These are phyloP conservation scores for Nigrospora osmanthi DNA, from an alignment of 2,329 filamentous ascomycete species.

Conservation along the genomic window DNA sequence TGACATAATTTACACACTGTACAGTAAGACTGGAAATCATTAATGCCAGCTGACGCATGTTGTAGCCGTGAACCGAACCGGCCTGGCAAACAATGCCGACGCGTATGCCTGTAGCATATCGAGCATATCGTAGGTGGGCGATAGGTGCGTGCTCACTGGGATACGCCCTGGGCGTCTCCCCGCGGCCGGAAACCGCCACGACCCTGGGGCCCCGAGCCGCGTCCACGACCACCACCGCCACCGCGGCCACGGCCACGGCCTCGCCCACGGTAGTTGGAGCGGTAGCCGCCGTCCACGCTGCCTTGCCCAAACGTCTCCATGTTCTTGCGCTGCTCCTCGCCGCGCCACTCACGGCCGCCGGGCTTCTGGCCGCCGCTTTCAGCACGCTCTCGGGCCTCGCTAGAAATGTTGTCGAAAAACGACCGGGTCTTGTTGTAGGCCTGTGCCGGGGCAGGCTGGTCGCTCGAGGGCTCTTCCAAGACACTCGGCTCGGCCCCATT, in stretches of 20 bases:
- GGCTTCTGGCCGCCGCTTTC: slow-evolving; percentile 60
- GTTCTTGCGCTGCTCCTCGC: slow-evolving; percentile 89
- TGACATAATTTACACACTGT: slow-evolving; percentile 7
- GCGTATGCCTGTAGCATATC: no score
- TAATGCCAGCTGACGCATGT: no score
- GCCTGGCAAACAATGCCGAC: no score
- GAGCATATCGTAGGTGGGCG: no score
- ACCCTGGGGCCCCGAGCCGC: slow-evolving; percentile 28
- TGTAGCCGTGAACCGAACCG: no score
- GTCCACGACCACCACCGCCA: slow-evolving; percentile 38
- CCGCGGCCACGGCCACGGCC: slow-evolving; percentile 64
- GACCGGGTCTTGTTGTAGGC: slow-evolving; percentile 83
- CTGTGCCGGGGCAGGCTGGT: slow-evolving; percentile 23
- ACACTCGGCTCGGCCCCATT: slow-evolving; percentile 13
- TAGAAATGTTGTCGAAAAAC: slow-evolving; percentile 98
- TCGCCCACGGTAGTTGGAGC: slow-evolving; percentile 70
- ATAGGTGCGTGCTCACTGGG: background rate
- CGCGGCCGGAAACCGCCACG: slow-evolving; percentile 12
- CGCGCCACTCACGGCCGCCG: slow-evolving; percentile 82
- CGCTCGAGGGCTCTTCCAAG: slow-evolving; percentile 21
- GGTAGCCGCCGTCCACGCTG: slow-evolving; percentile 76
- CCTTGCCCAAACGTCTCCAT: slow-evolving; percentile 97
- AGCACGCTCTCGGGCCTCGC: slow-evolving; percentile 81
- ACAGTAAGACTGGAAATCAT: slow-evolving; percentile 2
- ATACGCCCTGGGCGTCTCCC: background rate